Conservation (phyloP, 2,329 filamentous ascomycete genomes). For the Paracoccidioides lutzii region DNA sequence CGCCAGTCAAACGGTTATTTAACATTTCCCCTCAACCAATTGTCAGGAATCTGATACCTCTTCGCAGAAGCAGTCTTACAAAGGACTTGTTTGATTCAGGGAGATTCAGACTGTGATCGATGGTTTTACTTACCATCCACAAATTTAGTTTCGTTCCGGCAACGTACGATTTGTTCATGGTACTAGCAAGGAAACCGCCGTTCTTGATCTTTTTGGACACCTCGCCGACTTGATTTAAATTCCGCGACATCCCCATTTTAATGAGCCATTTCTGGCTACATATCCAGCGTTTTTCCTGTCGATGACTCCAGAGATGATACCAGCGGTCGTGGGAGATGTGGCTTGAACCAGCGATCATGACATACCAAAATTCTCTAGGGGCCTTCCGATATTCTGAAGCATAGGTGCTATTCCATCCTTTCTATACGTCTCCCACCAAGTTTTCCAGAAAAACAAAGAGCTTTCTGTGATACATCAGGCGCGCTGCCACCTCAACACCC, state of each 20-base stretch:
- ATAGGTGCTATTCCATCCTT: too few relatives aligned
- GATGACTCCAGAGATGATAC: too few relatives aligned
- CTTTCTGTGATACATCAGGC: background rate
- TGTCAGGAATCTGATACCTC: constrained; percentile 7
- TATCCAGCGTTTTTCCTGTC: too few relatives aligned
- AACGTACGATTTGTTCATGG: background rate
- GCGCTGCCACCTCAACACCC: background rate
- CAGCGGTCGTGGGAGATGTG: too few relatives aligned
- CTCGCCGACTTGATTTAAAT: background rate
- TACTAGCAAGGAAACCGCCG: background rate
- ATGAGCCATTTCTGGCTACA: too few relatives aligned
- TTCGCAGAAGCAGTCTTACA: constrained; percentile 10
- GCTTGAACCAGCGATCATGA: too few relatives aligned
- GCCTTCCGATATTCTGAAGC: too few relatives aligned
- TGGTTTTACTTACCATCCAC: background rate
- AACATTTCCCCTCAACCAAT: constrained; percentile 2
- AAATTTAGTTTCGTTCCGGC: background rate
- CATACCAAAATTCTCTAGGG: too few relatives aligned
- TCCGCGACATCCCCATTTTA: too few relatives aligned
- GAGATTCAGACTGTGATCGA: background rate
- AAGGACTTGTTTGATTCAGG: constrained; percentile 7
- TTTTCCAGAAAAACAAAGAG: too few relatives aligned
- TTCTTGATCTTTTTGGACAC: background rate
- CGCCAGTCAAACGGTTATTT: background rate
- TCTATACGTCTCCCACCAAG: background rate